phyloP scores from a whole-genome alignment of 2,329 filamentous ascomycete genomes.

The Erysiphe neolycopersici region DNA sequence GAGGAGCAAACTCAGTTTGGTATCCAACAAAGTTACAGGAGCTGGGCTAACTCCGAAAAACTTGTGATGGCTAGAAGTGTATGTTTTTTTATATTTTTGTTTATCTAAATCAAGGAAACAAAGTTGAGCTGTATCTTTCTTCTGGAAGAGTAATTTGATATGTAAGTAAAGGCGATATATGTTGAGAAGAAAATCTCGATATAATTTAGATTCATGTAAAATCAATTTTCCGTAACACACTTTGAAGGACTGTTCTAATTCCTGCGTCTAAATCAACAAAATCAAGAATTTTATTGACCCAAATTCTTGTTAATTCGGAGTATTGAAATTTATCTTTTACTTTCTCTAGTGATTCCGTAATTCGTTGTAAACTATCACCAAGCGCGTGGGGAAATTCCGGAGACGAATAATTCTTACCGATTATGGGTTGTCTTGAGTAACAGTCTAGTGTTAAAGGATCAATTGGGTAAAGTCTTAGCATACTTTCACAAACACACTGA shows the following conservation, averaged over 20 bases:
- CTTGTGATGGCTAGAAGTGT: no score
- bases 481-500: slow-evolving; percentile 41
- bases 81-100: no score
- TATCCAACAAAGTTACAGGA: no score
- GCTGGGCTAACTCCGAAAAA: no score
- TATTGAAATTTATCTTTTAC: slow-evolving; percentile 20
- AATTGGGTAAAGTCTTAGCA: slow-evolving; percentile 31
- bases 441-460: slow-evolving; percentile 40
- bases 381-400: slow-evolving; percentile 49
- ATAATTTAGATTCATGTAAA: no score
- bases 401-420: slow-evolving; percentile 34
- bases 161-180: no score
- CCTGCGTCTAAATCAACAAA: slow-evolving; percentile 25
- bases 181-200: no score
- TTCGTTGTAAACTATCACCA: slow-evolving; percentile 31
- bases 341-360: slow-evolving; percentile 26
- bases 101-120: no score
- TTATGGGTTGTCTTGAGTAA: slow-evolving; percentile 41
- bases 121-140: no score
- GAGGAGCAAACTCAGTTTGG: no score
- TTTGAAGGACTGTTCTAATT: slow-evolving; percentile 27
- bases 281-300: slow-evolving; percentile 26
- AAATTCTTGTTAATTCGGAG: slow-evolving; percentile 22
- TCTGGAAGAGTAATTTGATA: no score
- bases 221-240: slow-evolving; percentile 15